A percentile compares a stretch with the other conserved stretches of the same genome.
These are phyloP conservation scores for Hypoxylon sp. DNA, from an alignment of 2,329 filamentous ascomycete genomes.

Conservation along the genomic window DNA sequence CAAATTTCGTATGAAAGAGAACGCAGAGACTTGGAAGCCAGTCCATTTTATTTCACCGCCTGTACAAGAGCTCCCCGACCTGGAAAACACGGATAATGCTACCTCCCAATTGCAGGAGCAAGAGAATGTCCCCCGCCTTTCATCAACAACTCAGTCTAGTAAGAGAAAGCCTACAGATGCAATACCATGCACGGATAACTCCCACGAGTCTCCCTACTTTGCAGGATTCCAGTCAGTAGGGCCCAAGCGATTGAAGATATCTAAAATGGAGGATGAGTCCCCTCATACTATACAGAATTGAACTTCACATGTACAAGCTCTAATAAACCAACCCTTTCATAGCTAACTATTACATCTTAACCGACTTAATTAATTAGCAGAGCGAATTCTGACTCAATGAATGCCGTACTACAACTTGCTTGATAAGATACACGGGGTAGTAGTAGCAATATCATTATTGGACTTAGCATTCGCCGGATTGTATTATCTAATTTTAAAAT, in stretches of 20 bases:
- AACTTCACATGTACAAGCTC: not conserved
- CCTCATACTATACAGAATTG: not conserved
- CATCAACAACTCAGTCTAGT: not conserved
- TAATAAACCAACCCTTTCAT: not conserved
- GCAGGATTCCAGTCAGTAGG: not conserved
- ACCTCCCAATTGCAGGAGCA: not conserved
- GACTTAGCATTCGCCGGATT: not conserved
- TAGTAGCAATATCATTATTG: not conserved
- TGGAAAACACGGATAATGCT: not conserved
- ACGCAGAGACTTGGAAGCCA: conserved; percentile 43
- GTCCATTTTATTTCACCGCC: conserved; percentile 42
- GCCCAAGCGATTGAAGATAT: conserved; percentile 21
- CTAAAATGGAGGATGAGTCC: not conserved
- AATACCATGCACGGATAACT: not conserved
- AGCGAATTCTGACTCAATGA: not conserved
- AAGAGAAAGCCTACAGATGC: conserved; percentile 11
- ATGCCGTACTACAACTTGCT: not conserved
- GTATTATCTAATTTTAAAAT: not conserved
- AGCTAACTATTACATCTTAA: not conserved
- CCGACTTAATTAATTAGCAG: not conserved
- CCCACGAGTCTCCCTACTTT: conserved; percentile 30
- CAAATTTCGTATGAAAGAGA: conserved; percentile 27
- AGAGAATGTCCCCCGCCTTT: not conserved
- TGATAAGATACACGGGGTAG: too few species aligned
- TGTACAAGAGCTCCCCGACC: conserved; percentile 46